A percentile compares a stretch with the other conserved stretches of the same genome.
Evolutionary conservation across 106 monocot species (phyloP).

Genomic region (Platanthera guangdongensis): DNA sequence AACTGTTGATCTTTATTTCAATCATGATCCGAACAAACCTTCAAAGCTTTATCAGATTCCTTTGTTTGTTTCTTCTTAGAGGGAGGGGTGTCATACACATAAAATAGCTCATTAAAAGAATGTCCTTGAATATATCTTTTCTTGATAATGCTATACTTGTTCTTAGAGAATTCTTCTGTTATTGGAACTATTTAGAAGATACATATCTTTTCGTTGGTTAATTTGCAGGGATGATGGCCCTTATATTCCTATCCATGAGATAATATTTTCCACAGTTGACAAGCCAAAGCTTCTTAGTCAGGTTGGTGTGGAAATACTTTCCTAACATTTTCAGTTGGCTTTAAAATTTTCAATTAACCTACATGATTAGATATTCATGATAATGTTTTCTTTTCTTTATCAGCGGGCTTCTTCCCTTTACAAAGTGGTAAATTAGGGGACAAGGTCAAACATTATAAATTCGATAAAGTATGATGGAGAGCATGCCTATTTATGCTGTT

Average conservation of each 20-base stretch:
- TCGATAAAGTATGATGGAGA: background rate
- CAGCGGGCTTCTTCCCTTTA: background rate
- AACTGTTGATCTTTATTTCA: background rate
- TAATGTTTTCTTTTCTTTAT: background rate
- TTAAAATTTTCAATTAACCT: background rate
- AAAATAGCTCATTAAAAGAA: background rate
- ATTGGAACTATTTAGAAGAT: background rate
- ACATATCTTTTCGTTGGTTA: background rate
- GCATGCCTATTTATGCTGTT: background rate
- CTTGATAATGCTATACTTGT: background rate
- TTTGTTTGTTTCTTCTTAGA: background rate
- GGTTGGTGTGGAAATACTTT: conserved; percentile 24
- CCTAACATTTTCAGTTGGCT: background rate
- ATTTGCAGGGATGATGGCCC: conserved; percentile 46
- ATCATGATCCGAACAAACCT: background rate
- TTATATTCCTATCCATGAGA: conserved; percentile 54
- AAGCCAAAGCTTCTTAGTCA: conserved; percentile 92
- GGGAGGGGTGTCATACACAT: background rate
- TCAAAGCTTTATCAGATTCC: background rate
- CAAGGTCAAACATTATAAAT: background rate
- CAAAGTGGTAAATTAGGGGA: background rate
- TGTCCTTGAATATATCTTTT: background rate
- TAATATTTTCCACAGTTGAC: conserved; percentile 86
- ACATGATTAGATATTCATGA: background rate
- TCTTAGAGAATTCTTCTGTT: background rate